Base-by-base conservation (phyloP, 2,329 filamentous ascomycete species). In the Chaetomium sp. region DNA sequence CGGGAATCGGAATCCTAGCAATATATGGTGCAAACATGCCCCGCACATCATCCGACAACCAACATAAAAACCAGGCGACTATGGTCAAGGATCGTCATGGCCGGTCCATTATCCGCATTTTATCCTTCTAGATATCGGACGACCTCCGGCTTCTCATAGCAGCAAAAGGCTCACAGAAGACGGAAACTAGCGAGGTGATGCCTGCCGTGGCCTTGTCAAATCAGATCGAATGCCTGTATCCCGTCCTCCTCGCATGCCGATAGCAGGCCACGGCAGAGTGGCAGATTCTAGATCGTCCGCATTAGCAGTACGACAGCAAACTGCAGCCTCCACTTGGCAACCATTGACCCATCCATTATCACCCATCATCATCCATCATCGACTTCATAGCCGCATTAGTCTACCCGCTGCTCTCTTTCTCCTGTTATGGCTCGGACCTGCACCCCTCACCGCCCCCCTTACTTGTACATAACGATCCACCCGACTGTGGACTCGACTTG, bases 211-310 rank as follows among this genome's bases (percentile, higher is more conserved):
- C 16, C 7, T 35, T 45, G 50, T 53, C 59, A 49, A 33, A 61
- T 61, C 50, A 47, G 33, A 33, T 25, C 50, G 13, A 13, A 42
- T 8, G 27, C 4, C 38, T 19, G 27, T 19, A 16, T 49, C 38
- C 38, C 51, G 16, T 42, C 38, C 51, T 50, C 29, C 60, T 49
- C 42, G n/a, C 59, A 55, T 55, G 35, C 27, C 58, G 50, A 54
- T 21, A 25, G 51, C 59, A 61, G 50, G 23, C 49, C 59, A 47
- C 27, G 42, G 53, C 57, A 60, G 21, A 57, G 45, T 47, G 50
- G 47, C 50, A 55, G 56, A 60, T 55, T 60, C 50, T 8, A 55
- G 56, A 64, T 59, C 56, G n/a, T 47, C 16, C 55, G 49, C 62
- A 64, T 55, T 6, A 31, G 33, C 57, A 47, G 35, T 60, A 45